These are phyloP conservation scores for Eruca vesicaria DNA, from an alignment of 441 rosid species.

Conservation along the genomic window DNA sequence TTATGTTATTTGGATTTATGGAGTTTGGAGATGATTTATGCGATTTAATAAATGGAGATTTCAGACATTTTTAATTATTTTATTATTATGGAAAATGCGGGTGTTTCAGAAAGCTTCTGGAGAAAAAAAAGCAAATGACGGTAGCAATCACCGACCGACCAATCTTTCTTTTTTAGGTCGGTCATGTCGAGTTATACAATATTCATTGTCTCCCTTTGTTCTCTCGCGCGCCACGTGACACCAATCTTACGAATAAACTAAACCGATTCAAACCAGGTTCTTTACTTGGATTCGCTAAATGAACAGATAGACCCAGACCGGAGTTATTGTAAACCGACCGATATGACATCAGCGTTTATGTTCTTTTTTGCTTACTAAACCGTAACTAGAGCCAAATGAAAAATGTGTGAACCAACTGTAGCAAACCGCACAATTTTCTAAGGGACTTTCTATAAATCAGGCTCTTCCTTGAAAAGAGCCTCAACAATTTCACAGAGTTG, in stretches of 20 bases:
- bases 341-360: background rate
- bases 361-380: background rate
- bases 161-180: constrained; percentile 32
- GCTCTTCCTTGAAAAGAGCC: constrained; percentile 2
- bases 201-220: constrained; percentile 33
- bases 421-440: constrained; percentile 16
- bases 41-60: too few species aligned
- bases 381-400: constrained; percentile 8
- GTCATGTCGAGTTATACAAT: constrained; percentile 49
- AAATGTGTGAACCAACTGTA: constrained; percentile 29
- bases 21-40: too few species aligned
- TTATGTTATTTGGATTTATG: too few species aligned
- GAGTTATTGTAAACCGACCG: background rate
- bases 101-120: background rate
- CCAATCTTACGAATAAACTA: background rate
- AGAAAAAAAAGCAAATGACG: background rate
- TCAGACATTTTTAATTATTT: too few species aligned
- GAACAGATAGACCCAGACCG: background rate
- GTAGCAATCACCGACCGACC: constrained; percentile 16
- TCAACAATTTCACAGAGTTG: background rate
- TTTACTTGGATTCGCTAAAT: background rate
- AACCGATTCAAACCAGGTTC: background rate
- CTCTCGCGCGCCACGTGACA: constrained; percentile 50
- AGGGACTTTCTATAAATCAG: constrained; percentile 19
- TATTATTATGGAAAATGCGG: too few species aligned